Conservation (phyloP, 345 rosid genomes). For the Hibiscus syriacus region DNA sequence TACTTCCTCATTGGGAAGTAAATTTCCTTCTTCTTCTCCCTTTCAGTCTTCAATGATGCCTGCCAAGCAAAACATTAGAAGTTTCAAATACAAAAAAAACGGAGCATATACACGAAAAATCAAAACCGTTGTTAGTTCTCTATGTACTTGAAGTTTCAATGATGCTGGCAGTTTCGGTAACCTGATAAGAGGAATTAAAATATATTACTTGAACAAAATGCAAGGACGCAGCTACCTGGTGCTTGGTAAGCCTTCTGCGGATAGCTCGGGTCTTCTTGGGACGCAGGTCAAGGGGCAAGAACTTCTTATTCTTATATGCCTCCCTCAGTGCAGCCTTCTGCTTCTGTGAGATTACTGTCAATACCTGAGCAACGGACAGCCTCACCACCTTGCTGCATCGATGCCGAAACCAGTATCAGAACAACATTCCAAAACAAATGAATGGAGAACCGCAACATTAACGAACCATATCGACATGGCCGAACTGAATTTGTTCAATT, state of each 20-base stretch:
- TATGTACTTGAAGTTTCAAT: background rate
- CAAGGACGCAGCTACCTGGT: slow-evolving; percentile 44
- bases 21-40: slow-evolving; percentile 87
- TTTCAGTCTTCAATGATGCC: slow-evolving; percentile 69
- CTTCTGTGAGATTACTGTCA: slow-evolving; percentile 86
- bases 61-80: slow-evolving; percentile 7
- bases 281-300: slow-evolving; percentile 84
- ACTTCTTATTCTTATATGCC: slow-evolving; percentile 70
- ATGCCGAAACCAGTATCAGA: background rate
- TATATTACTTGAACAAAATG: background rate
- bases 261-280: slow-evolving; percentile 96
- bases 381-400: slow-evolving; percentile 84
- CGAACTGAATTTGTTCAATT: background rate
- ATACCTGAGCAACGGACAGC: slow-evolving; percentile 77
- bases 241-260: slow-evolving; percentile 86
- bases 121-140: too few species aligned
- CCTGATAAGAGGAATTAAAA: too few species aligned
- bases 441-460: slow-evolving; percentile 1
- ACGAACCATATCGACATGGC: too few species aligned
- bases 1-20: slow-evolving; percentile 85
- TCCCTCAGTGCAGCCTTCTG: slow-evolving; percentile 86
- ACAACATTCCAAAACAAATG: slow-evolving; percentile 2
- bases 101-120: too few species aligned
- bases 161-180: too few species aligned
- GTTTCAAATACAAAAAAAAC: background rate